Evolutionary conservation across 805 yeast species (phyloP).

Genomic region (Schwanniomyces pseudopolymorphus): DNA sequence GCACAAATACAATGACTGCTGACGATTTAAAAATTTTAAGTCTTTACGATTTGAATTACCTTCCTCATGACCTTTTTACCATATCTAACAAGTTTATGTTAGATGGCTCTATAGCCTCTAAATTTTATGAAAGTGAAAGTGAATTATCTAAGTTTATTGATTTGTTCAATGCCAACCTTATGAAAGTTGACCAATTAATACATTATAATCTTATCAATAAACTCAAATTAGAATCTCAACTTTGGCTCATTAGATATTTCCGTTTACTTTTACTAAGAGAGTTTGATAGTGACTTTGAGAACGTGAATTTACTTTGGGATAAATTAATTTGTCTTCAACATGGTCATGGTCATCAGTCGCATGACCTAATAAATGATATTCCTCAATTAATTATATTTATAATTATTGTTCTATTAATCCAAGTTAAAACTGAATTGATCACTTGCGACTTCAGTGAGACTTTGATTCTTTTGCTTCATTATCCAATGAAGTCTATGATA

Average conservation of each 20-base stretch:
- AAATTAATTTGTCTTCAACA: slow-evolving; percentile 34
- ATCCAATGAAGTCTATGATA: slow-evolving; percentile 36
- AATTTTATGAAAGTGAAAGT: slow-evolving; percentile 40
- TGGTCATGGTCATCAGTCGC: slow-evolving; percentile 2
- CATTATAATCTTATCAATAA: slow-evolving; percentile 45
- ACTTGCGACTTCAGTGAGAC: slow-evolving; percentile 54
- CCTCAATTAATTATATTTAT: slow-evolving; percentile 42
- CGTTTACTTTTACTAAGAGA: slow-evolving; percentile 49
- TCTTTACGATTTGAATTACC: slow-evolving; percentile 36
- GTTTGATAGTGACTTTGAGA: slow-evolving; percentile 37
- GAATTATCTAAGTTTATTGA: slow-evolving; percentile 47
- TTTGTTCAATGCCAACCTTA: slow-evolving; percentile 45
- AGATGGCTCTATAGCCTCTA: slow-evolving; percentile 37
- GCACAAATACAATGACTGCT: slow-evolving; percentile 19
- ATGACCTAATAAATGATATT: slow-evolving; percentile 12
- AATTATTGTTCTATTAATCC: slow-evolving; percentile 43
- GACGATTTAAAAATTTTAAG: slow-evolving; percentile 36
- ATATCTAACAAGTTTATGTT: slow-evolving; percentile 44
- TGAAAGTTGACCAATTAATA: slow-evolving; percentile 49
- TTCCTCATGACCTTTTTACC: slow-evolving; percentile 44
- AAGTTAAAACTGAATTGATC: slow-evolving; percentile 43
- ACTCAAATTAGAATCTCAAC: slow-evolving; percentile 47
- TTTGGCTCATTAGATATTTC: slow-evolving; percentile 56
- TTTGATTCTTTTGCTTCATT: slow-evolving; percentile 48
- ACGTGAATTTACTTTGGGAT: slow-evolving; percentile 48